Conservation (phyloP, 345 rosid species). For the Microcos paniculata region DNA sequence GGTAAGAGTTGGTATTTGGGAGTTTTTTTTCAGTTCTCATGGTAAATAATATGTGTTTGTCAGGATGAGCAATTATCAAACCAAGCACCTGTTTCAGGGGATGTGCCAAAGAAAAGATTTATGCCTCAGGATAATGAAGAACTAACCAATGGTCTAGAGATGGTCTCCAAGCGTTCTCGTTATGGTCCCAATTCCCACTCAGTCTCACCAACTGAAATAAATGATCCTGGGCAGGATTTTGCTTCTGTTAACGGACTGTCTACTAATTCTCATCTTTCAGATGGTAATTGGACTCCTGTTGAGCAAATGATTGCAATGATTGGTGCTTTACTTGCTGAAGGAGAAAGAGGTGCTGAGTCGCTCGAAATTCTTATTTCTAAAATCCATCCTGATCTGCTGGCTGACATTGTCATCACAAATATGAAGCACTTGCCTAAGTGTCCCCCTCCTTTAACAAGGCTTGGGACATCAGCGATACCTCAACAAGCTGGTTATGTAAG, state of each 20-base stretch:
- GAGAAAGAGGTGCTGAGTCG: constrained; percentile 97
- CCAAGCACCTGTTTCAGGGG: constrained; percentile 57
- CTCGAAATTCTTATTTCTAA: constrained; percentile 87
- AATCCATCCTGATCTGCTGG: constrained; percentile 94
- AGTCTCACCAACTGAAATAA: constrained; percentile 39
- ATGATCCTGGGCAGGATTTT: constrained; percentile 50
- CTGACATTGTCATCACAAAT: constrained; percentile 93
- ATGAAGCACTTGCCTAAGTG: constrained; percentile 90
- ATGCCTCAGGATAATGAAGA: constrained; percentile 64
- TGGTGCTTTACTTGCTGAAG: constrained; percentile 99
- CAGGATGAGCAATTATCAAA: constrained; percentile 74
- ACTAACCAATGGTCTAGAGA: constrained; percentile 50
- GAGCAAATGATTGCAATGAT: constrained; percentile 98
- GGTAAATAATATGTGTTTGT: constrained; percentile 15
- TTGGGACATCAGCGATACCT: constrained; percentile 38
- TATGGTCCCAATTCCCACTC: constrained; percentile 43
- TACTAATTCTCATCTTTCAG: constrained; percentile 44
- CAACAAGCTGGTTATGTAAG: constrained; percentile 40
- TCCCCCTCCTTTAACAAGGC: constrained; percentile 57
- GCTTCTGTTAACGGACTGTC: constrained; percentile 56
- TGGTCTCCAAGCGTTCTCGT: constrained; percentile 57
- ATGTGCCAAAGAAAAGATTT: constrained; percentile 64
- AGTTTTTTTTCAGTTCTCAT: constrained; percentile 12
- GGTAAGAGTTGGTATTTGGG: neutral
- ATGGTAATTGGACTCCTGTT: constrained; percentile 76